phyloP scores from a whole-genome alignment of 2,329 filamentous ascomycete species.

The Colletotrichum aenigma region DNA sequence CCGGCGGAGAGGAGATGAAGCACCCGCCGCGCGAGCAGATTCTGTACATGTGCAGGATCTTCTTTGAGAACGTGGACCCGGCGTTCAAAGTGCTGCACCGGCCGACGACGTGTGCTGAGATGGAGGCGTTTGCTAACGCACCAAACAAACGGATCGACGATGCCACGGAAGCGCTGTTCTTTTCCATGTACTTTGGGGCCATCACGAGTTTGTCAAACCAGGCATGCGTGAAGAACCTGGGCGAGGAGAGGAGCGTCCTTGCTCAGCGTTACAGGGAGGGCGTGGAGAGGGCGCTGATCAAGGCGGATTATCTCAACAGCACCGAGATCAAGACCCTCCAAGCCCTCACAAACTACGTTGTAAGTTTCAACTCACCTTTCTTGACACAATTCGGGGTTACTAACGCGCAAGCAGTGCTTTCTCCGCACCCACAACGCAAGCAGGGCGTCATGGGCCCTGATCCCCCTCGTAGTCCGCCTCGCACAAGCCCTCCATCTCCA shows the following conservation, averaged over 20 bases:
- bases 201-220: constrained; percentile 35
- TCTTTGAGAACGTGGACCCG: constrained; percentile 45
- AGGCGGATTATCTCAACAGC: constrained; percentile 47
- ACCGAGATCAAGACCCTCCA: constrained; percentile 43
- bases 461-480: constrained; percentile 45
- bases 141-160: constrained; percentile 24
- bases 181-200: constrained; percentile 48
- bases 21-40: constrained; percentile 44
- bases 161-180: constrained; percentile 39
- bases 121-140: constrained; percentile 30
- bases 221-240: constrained; percentile 34
- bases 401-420: constrained; percentile 30
- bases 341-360: constrained; percentile 44
- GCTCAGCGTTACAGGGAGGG: constrained; percentile 33
- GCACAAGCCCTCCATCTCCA: constrained; percentile 47
- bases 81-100: constrained; percentile 49
- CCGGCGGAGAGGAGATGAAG: background rate
- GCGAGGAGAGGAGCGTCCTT: constrained; percentile 36
- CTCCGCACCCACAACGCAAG: constrained; percentile 40
- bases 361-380: constrained; percentile 16
- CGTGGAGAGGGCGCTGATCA: constrained; percentile 42
- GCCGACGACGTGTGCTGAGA: constrained; percentile 37
- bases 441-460: constrained; percentile 46
- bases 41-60: constrained; percentile 37
- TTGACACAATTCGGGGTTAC: background rate